Conservation (phyloP, 2,329 filamentous ascomycete species). For the Aphanoascus verrucosus region DNA sequence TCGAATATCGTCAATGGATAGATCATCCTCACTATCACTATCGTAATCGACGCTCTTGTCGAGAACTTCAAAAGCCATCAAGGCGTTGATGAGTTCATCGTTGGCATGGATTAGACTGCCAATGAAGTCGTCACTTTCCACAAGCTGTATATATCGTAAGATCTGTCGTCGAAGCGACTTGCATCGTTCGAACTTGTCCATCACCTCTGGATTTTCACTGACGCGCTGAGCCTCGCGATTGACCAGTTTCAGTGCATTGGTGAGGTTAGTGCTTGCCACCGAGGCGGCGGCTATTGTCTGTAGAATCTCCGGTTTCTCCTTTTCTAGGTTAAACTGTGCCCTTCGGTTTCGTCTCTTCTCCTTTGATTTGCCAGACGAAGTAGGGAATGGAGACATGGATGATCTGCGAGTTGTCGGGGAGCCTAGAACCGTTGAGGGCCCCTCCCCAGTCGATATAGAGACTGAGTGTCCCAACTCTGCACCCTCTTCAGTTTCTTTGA, state of each 20-base stretch:
- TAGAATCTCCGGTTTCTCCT: slow-evolving; percentile 78
- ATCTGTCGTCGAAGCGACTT: slow-evolving; percentile 77
- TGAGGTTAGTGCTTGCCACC: slow-evolving; percentile 80
- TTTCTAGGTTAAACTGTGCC: slow-evolving; percentile 69
- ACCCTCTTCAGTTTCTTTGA: slow-evolving; percentile 61
- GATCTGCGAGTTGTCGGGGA: slow-evolving; percentile 24
- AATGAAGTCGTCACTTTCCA: slow-evolving; percentile 84
- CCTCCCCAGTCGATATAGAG: slow-evolving; percentile 30
- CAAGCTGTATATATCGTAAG: slow-evolving; percentile 80
- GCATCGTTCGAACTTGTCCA: slow-evolving; percentile 71
- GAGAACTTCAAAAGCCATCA: slow-evolving; percentile 91
- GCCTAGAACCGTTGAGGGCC: slow-evolving; percentile 29
- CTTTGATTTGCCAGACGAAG: slow-evolving; percentile 41
- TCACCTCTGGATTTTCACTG: slow-evolving; percentile 67
- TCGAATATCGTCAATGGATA: slow-evolving; percentile 21
- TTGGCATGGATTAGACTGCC: slow-evolving; percentile 87
- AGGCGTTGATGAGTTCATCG: slow-evolving; percentile 82
- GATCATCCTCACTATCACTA: slow-evolving; percentile 54
- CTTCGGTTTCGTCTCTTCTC: slow-evolving; percentile 42
- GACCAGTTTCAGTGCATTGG: slow-evolving; percentile 77
- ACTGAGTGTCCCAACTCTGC: slow-evolving; percentile 32
- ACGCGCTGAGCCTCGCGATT: slow-evolving; percentile 83
- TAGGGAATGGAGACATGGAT: slow-evolving; percentile 33
- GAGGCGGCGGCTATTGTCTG: slow-evolving; percentile 80
- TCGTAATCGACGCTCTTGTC: slow-evolving; percentile 55